A percentile compares a stretch with the other conserved stretches of the same genome.
These are phyloP conservation scores for Ascosphaera aggregata DNA, from an alignment of 2,329 filamentous ascomycete species.

Conservation along the genomic window DNA sequence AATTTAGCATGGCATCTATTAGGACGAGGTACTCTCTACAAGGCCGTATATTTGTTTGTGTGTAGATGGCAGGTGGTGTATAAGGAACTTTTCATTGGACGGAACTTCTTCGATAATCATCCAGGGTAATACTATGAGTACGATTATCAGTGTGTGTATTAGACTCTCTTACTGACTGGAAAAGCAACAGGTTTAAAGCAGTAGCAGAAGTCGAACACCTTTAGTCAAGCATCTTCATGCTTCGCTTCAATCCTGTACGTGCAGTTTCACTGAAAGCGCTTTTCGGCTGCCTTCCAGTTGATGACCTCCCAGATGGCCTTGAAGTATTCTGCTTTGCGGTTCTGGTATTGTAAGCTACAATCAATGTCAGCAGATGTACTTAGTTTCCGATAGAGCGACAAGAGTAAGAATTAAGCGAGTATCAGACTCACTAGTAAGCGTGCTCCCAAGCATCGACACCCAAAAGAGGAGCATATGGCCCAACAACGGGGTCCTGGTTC, in stretches of 20 bases:
- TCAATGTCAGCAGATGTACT: not conserved
- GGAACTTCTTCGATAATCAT: no score
- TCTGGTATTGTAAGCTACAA: constrained; percentile 64
- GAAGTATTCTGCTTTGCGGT: constrained; percentile 94
- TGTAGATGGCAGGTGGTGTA: no score
- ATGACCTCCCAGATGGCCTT: constrained; percentile 81
- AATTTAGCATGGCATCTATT: no score
- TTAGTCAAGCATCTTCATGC: not conserved
- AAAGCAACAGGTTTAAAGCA: no score
- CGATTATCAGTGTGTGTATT: no score
- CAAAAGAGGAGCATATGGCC: constrained; percentile 57
- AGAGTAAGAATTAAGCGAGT: constrained; percentile 1
- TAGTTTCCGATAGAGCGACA: not conserved
- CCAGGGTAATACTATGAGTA: no score
- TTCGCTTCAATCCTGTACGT: not conserved
- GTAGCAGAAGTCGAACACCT: not conserved
- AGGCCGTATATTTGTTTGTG: no score
- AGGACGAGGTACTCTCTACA: no score
- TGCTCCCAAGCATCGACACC: constrained; percentile 95
- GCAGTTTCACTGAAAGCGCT: constrained; percentile 37
- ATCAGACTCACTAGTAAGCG: constrained; percentile 54
- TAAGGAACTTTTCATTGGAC: no score
- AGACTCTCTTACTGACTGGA: no score
- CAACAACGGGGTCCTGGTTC: constrained; percentile 77
- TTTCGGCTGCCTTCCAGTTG: constrained; percentile 81